These are phyloP conservation scores for Candida nanaspora DNA, from an alignment of 805 yeast genomes.

Conservation along the genomic window DNA sequence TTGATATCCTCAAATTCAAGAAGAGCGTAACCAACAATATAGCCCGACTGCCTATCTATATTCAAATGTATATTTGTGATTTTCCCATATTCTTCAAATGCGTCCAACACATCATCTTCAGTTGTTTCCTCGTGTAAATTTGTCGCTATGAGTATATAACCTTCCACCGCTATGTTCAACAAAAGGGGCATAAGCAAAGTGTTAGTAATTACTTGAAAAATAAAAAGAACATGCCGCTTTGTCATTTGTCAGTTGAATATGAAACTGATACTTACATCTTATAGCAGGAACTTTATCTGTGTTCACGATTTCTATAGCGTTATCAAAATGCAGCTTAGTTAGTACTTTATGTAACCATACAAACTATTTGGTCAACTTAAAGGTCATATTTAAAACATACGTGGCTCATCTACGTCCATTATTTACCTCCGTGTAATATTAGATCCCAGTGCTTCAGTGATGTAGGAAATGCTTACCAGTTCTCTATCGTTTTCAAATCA, in stretches of 20 bases:
- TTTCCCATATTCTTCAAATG: conserved; percentile 33
- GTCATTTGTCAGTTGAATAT: too few species aligned
- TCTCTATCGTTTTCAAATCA: too few species aligned
- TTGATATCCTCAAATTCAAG: conserved; percentile 26
- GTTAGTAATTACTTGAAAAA: too few species aligned
- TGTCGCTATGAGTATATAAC: conserved; percentile 32
- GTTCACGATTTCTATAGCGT: not conserved
- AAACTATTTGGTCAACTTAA: too few species aligned
- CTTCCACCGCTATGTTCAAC: conserved; percentile 28
- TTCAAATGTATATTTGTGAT: conserved; percentile 33
- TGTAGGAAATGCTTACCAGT: not conserved
- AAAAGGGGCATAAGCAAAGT: too few species aligned
- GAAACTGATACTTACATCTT: conserved; percentile 7
- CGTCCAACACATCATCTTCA: conserved; percentile 36
- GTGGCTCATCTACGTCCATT: not conserved
- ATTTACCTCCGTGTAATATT: too few species aligned
- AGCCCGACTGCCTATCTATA: conserved; percentile 36
- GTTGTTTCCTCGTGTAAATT: conserved; percentile 38
- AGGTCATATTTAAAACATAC: not conserved
- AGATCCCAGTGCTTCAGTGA: too few species aligned
- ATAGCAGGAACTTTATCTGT: conserved; percentile 3
- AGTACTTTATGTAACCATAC: too few species aligned
- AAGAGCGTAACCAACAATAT: conserved; percentile 35
- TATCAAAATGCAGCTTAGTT: too few species aligned
- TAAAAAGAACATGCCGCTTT: too few species aligned